Evolutionary conservation across 768 basidiomycete species (phyloP), one percentile per base, ranked within the genome.

Genomic region (Termitomyces sp.): DNA sequence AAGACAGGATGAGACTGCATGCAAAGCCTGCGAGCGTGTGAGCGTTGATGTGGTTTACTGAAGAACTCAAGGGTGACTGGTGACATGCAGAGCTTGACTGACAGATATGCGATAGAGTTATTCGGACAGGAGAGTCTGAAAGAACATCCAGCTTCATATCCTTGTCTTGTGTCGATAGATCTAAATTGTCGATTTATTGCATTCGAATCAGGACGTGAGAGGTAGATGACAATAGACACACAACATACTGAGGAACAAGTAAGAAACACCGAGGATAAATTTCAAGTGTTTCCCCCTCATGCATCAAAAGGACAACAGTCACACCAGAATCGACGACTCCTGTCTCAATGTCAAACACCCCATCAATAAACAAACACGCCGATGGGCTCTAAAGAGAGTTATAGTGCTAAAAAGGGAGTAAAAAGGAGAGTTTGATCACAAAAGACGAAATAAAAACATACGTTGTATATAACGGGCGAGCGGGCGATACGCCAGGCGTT

Each of bases 321-420:
- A 68, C 62, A 5, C 60, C 60, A 5, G 66, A 54, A 43, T 66
- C 65, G 20, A 46, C 40, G 5, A 68, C 67, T 50, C 65, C 65
- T 0, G 62, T 63, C 53, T 65, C 65, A 4, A 68, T 63, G 41
- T 68, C 65, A 11, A 66, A 66, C 22, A 68, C 65, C 64, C 62
- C 7, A 68, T 14, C 67, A 65, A 24, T 68, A 64, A 41, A 68
- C 59, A 33, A 65, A 66, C 3, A 65, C 57, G 13, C 57, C 59
- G 14, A 32, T 16, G 30, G 33, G 49, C 28, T 55, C 50, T 6
- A 52, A 1, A 63, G 28, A 26, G 60, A 43, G 2, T 41, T 53
- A 11, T 54, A 60, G 45, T 60, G 63, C 63, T 62, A 20, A 32
- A 3, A 6, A 43, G 26, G 8, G 5, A 35, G 6, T 24, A 11